Evolutionary conservation across 2,329 filamentous ascomycete genomes (phyloP).

Genomic region (Didymella pomorum): DNA sequence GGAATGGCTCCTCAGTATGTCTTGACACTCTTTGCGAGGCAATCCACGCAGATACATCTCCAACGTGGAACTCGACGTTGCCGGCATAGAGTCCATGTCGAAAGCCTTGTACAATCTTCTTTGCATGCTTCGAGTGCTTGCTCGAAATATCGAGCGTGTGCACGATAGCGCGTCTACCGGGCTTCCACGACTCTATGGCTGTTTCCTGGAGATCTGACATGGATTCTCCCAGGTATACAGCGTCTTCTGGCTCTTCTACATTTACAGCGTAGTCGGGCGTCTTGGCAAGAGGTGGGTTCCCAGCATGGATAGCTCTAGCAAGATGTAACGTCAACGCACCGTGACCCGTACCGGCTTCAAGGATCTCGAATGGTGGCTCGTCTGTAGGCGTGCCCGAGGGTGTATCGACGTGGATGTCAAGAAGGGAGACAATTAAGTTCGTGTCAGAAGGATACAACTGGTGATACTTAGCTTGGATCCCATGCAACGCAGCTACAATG

Average conservation of each 20-base stretch:
- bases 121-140: slow-evolving; percentile 70
- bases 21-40: slow-evolving; percentile 53
- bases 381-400: slow-evolving; percentile 44
- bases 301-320: slow-evolving; percentile 77
- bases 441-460: slow-evolving; percentile 80
- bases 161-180: slow-evolving; percentile 69
- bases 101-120: slow-evolving; percentile 71
- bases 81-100: slow-evolving; percentile 73
- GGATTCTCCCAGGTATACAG: slow-evolving; percentile 44
- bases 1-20: slow-evolving; percentile 62
- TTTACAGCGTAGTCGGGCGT: slow-evolving; percentile 22
- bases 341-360: slow-evolving; percentile 87
- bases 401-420: slow-evolving; percentile 72
- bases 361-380: slow-evolving; percentile 70
- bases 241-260: slow-evolving; percentile 39
- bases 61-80: slow-evolving; percentile 77
- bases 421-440: slow-evolving; percentile 75
- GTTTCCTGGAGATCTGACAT: slow-evolving; percentile 42
- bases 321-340: slow-evolving; percentile 79
- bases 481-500: not conserved
- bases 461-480: not conserved
- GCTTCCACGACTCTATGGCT: slow-evolving; percentile 49
- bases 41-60: slow-evolving; percentile 71
- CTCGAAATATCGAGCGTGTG: slow-evolving; percentile 75
- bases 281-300: slow-evolving; percentile 65